Evolutionary conservation across 805 yeast species (phyloP), one percentile per base, ranked within the genome.

Genomic region (Candida lessepsii): DNA sequence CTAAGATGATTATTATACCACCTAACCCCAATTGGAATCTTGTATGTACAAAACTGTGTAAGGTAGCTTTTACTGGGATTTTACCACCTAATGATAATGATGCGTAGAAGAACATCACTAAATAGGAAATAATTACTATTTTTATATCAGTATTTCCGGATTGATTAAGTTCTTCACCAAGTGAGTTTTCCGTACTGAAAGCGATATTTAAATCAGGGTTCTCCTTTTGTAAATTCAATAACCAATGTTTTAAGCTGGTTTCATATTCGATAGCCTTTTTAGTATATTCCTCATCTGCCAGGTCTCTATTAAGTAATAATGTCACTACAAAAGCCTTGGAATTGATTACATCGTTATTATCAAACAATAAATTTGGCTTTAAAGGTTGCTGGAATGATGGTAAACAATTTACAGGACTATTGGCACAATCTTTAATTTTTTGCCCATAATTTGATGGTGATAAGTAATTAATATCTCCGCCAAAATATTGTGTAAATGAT

Each of bases 321-420:
- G 97, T 88, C 0, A 86, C 75, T 2, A 86, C 84, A 35, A 91
- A 73, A 0, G 98, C 95, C 26, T 71, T 66, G 0, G 96, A 71
- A 0, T 76, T 59, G 17, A 84, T 57, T 1, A 82, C 74, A 50
- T 77, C 71, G 17, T 43, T 36, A 4, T 65, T 71, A 20, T 64
- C 68, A 60, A 91, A 86, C 3, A 91, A 57, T 14, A 88, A 50
- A 39, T 81, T 78, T 19, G 80, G 76, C 50, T 81, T 83, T 46
- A 91, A 67, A 0, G 98, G 98, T 57, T 89, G 97, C 54, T 87
- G 96, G 61, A 90, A 91, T 0, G 81, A 63, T 0, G 99, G 98
- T 28, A 91, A 65, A 56, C 99, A 91, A 47, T 78, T 82, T 1
- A 91, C 97, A 0, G 98, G 98, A 1, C 87, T 77, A 14, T 73